phyloP scores from a whole-genome alignment of 768 basidiomycete genomes.

The Exsudoporus frostii region DNA sequence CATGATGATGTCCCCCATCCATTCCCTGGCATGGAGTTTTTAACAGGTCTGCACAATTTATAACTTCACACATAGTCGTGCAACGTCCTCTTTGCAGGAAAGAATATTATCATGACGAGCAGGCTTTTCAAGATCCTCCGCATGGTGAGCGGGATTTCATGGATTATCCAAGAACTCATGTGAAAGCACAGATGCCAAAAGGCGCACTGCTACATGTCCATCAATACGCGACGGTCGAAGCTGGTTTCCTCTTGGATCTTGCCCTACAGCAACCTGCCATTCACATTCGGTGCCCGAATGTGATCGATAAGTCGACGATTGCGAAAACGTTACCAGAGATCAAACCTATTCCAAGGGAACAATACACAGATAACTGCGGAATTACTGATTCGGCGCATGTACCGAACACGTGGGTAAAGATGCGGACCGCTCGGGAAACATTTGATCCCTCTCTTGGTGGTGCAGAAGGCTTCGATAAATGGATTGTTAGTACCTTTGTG shows the following conservation, averaged over 20 bases:
- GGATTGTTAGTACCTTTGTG: slow-evolving; percentile 36
- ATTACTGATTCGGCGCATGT: slow-evolving; percentile 30
- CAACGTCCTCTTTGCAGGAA: slow-evolving; percentile 20
- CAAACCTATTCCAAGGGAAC: slow-evolving; percentile 27
- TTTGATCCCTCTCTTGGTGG: slow-evolving; percentile 38
- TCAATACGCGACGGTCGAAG: slow-evolving; percentile 41
- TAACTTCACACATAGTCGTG: background rate
- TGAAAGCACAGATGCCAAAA: slow-evolving; percentile 42
- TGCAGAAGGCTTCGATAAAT: slow-evolving; percentile 40
- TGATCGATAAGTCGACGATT: slow-evolving; percentile 26
- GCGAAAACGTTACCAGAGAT: slow-evolving; percentile 34
- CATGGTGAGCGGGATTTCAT: slow-evolving; percentile 25
- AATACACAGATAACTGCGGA: slow-evolving; percentile 20
- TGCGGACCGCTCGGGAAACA: slow-evolving; percentile 33
- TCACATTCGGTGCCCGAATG: slow-evolving; percentile 33
- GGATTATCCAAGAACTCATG: background rate
- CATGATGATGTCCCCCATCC: slow-evolving; percentile 51
- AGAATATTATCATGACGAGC: slow-evolving; percentile 35
- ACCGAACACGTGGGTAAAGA: slow-evolving; percentile 34
- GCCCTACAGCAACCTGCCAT: slow-evolving; percentile 38
- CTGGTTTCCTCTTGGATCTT: slow-evolving; percentile 32
- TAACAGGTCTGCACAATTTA: slow-evolving; percentile 47
- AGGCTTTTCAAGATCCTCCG: slow-evolving; percentile 38
- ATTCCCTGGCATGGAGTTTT: slow-evolving; percentile 75
- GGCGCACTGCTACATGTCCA: slow-evolving; percentile 46